Evolutionary conservation across 2,329 filamentous ascomycete species (phyloP).

Genomic region (Colletotrichum australisinense): DNA sequence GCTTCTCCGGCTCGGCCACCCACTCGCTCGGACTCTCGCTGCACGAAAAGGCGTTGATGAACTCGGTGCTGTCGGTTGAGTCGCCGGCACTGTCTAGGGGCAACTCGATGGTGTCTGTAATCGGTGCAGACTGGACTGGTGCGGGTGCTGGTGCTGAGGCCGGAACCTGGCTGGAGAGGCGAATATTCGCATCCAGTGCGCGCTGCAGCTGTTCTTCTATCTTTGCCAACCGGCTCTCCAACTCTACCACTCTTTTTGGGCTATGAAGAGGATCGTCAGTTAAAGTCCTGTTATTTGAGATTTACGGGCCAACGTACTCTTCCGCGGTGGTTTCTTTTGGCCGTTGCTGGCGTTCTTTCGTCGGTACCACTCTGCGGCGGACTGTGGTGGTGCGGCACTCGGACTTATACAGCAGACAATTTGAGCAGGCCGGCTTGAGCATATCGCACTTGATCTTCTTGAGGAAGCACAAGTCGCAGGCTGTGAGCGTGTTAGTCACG

Average conservation of each 20-base stretch:
- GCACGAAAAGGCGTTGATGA: background rate
- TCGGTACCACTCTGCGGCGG: conserved; percentile 40
- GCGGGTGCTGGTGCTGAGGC: background rate
- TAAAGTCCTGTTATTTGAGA: background rate
- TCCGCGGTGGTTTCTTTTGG: conserved; percentile 12
- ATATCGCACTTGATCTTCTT: conserved; percentile 61
- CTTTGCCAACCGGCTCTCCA: conserved; percentile 43
- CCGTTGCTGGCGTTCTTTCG: conserved; percentile 28
- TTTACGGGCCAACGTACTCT: background rate
- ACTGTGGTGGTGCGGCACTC: conserved; percentile 48
- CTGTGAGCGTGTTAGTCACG: conserved; percentile 38
- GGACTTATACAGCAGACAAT: conserved; percentile 55
- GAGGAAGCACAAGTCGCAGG: conserved; percentile 56
- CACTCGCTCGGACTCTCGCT: conserved; percentile 24
- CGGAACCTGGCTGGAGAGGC: background rate
- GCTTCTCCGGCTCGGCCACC: conserved; percentile 32
- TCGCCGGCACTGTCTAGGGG: background rate
- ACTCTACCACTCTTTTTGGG: conserved; percentile 27
- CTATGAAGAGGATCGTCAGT: background rate
- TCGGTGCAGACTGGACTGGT: background rate
- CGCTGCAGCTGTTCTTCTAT: conserved; percentile 47
- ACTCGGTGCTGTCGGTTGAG: background rate
- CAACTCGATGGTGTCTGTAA: background rate
- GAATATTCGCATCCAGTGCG: conserved; percentile 40
- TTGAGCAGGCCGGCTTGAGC: conserved; percentile 55